Base-by-base conservation (phyloP, 1,139 yeast genomes). In the Saccharomyces uvarum region DNA sequence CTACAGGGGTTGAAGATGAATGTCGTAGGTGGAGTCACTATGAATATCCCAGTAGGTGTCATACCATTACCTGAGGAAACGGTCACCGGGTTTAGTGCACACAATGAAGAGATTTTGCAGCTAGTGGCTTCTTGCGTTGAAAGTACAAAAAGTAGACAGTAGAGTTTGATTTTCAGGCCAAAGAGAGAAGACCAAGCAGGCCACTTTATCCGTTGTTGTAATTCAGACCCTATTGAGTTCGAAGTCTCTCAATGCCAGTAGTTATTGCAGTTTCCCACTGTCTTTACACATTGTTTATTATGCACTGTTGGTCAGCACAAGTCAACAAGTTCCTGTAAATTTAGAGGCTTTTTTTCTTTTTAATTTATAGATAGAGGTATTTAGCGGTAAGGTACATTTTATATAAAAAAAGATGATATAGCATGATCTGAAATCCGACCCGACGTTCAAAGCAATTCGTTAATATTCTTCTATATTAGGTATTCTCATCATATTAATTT, bases 1-100 rank as follows among this genome's bases (percentile, higher is more conserved):
- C 51, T 55, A 8, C 50, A 52, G 7, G 61, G 61, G 1, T 47
- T 60, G 7, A 41, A 53, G 29, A 59, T 61, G 63, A 47, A 53
- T 28, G 54, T 56, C 3, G 33, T 54, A 6, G 50, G 53, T 9
- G 51, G 50, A 21, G 56, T 52, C 11, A 52, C 54, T 21, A 19
- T 56, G 32, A 29, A 53, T 13, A 50, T 54, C 32, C 47, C 51
- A 14, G 41, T 33, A 33, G 41, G 41, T 14, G 14, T 9, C 4
- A 14, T 33, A 8, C 41, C 41, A 8, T 14, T 33, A 8, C 41
- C 41, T 8, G 41, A 33, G 41, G 41, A 8, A 7, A 14, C 14
- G 3, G 19, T 33, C 7, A 6, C 21, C n/a, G 19, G 14, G 9
- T 14, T 33, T 11, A 33, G 21, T 14, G 41, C 9, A 14, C 21